Evolutionary conservation across 352 stramenopile genomes (phyloP).

Genomic region (Globisporangium splendens): DNA sequence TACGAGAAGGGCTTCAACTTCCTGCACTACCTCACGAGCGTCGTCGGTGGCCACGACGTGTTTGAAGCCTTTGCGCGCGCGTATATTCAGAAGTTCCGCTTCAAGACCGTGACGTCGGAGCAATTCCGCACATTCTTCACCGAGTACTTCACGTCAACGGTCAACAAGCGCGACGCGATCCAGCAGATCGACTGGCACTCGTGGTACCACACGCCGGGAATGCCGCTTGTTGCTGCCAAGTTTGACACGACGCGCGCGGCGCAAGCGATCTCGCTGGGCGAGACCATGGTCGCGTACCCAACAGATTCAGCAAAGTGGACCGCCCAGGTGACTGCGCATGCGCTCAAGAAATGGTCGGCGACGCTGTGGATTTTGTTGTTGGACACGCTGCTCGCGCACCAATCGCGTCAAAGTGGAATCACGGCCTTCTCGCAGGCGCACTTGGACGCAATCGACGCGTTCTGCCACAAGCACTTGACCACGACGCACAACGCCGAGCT

Average conservation of each 20-base stretch:
- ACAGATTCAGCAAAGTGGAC: slow-evolving; percentile 27
- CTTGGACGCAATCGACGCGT: slow-evolving; percentile 58
- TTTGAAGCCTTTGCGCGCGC: slow-evolving; percentile 88
- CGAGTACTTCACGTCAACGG: slow-evolving; percentile 59
- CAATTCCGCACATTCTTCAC: slow-evolving; percentile 77
- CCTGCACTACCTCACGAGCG: slow-evolving; percentile 70
- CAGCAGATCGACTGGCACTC: slow-evolving; percentile 89
- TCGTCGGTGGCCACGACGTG: slow-evolving; percentile 35
- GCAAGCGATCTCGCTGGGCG: slow-evolving; percentile 36
- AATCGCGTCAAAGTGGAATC: background rate
- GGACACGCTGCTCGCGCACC: slow-evolving; percentile 39
- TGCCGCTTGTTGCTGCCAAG: slow-evolving; percentile 77
- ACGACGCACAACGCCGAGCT: slow-evolving; percentile 65
- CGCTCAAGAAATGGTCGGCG: slow-evolving; percentile 33
- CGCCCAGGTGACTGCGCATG: background rate
- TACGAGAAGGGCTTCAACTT: slow-evolving; percentile 95
- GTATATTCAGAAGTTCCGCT: slow-evolving; percentile 90
- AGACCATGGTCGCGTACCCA: slow-evolving; percentile 27
- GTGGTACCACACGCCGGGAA: slow-evolving; percentile 90
- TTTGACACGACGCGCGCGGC: slow-evolving; percentile 86
- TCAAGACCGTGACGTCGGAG: slow-evolving; percentile 80
- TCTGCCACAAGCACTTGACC: slow-evolving; percentile 37
- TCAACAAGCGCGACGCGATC: slow-evolving; percentile 32
- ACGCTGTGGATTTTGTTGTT: slow-evolving; percentile 55
- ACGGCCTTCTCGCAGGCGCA: slow-evolving; percentile 23